Conservation (phyloP, 768 basidiomycete species). For the Pluteus cervinus region DNA sequence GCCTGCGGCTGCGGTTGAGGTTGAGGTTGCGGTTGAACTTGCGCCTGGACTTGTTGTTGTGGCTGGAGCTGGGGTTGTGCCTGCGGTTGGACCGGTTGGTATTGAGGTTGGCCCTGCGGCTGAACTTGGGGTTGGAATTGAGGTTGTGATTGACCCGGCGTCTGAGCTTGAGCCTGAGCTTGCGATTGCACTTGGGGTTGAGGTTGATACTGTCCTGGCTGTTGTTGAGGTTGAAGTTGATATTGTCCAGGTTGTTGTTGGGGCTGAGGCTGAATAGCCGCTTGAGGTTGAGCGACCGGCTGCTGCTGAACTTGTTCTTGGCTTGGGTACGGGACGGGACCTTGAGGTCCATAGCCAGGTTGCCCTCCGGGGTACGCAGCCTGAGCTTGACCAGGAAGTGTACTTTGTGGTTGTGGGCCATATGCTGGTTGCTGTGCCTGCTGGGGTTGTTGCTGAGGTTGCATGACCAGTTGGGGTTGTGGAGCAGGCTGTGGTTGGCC, state of each 20-base stretch:
- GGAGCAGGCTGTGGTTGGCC: conserved; percentile 14
- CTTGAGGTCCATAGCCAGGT: background rate
- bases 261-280: conserved; percentile 8
- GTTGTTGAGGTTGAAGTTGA: conserved; percentile 20
- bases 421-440: no score
- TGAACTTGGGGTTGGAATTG: conserved; percentile 6
- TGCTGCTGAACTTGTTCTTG: conserved; percentile 11
- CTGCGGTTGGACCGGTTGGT: conserved; percentile 19
- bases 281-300: conserved; percentile 1
- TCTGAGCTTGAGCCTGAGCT: conserved; percentile 17
- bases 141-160: conserved; percentile 14
- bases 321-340: background rate
- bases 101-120: conserved; percentile 18
- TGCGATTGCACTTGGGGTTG: conserved; percentile 13
- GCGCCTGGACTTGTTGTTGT: conserved; percentile 14
- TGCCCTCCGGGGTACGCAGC: no score
- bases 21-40: conserved; percentile 11
- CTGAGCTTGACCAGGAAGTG: background rate
- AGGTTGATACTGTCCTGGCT: conserved; percentile 7
- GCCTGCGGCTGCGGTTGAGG: conserved; percentile 17
- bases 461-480: conserved; percentile 8
- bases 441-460: conserved; percentile 4
- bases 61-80: conserved; percentile 17
- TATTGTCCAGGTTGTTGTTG: conserved; percentile 6
- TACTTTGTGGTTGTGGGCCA: background rate